Conservation (phyloP, 768 basidiomycete genomes). For the Lepiota venenata region DNA sequence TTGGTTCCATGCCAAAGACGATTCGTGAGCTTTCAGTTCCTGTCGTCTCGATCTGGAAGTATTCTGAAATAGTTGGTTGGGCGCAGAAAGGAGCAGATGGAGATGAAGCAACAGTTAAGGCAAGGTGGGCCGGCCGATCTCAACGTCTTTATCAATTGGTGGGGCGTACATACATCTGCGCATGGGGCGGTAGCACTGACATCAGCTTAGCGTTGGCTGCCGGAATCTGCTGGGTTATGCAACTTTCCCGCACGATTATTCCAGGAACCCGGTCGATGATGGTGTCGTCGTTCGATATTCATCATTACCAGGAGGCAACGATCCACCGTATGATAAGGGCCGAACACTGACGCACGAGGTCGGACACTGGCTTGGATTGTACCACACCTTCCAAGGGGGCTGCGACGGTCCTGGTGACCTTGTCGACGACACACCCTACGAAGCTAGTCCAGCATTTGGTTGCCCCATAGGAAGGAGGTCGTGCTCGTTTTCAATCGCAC, state of each 20-base stretch:
- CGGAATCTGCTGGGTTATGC: slow-evolving; percentile 39
- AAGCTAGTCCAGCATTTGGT: slow-evolving; percentile 29
- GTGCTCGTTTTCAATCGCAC: slow-evolving; percentile 14
- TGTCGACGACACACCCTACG: slow-evolving; percentile 37
- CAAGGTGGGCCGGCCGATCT: slow-evolving; percentile 31
- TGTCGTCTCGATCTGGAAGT: background rate
- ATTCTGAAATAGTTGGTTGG: background rate
- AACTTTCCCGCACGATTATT: slow-evolving; percentile 36
- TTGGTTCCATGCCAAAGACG: slow-evolving; percentile 38
- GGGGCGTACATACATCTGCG: slow-evolving; percentile 2
- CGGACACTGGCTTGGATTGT: slow-evolving; percentile 46
- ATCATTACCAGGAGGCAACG: slow-evolving; percentile 30
- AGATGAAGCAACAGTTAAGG: slow-evolving; percentile 35
- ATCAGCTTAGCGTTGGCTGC: slow-evolving; percentile 26
- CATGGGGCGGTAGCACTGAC: background rate
- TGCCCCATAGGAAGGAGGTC: slow-evolving; percentile 24
- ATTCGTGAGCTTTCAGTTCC: slow-evolving; percentile 26
- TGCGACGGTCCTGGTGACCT: slow-evolving; percentile 33
- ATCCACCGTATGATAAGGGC: slow-evolving; percentile 29
- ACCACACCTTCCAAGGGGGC: slow-evolving; percentile 42
- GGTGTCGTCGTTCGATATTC: slow-evolving; percentile 32
- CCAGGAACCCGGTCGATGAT: slow-evolving; percentile 28
- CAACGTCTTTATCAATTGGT: slow-evolving; percentile 41
- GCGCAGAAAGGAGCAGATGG: slow-evolving; percentile 21
- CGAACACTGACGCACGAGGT: slow-evolving; percentile 42